phyloP scores from a whole-genome alignment of 257 asterid genomes.

The Henckelia pumila region DNA sequence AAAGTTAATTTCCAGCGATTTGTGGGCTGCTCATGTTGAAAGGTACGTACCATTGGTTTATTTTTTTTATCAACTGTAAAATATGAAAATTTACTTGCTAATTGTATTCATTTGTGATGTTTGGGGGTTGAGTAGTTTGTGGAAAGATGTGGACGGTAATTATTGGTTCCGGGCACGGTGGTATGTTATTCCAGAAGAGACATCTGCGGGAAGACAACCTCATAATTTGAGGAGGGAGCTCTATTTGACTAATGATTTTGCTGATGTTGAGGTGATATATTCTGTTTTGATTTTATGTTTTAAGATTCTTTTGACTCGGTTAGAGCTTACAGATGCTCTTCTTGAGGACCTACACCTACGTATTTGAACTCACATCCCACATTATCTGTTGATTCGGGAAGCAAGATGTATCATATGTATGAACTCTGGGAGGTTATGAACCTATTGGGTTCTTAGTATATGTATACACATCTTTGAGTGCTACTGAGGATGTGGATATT shows the following conservation, averaged over 20 bases:
- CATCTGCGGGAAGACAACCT: slow-evolving; percentile 82
- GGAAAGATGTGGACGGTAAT: too few species aligned
- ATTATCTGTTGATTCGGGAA: slow-evolving; percentile 1
- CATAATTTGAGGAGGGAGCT: slow-evolving; percentile 94
- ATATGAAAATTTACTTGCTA: too few species aligned
- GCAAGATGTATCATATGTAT: not conserved
- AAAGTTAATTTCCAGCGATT: too few species aligned
- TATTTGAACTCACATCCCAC: not conserved
- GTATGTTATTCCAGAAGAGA: too few species aligned
- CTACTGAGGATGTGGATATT: not conserved
- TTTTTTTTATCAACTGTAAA: too few species aligned
- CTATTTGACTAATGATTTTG: slow-evolving; percentile 69
- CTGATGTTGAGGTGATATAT: slow-evolving; percentile 75
- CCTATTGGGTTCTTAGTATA: not conserved
- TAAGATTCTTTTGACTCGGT: not conserved
- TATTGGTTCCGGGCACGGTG: too few species aligned
- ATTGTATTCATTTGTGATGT: too few species aligned
- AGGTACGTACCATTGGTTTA: too few species aligned
- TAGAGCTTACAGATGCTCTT: slow-evolving; percentile 1
- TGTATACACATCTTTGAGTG: not conserved
- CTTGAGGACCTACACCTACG: not conserved
- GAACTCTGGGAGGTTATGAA: not conserved
- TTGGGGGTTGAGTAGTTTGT: too few species aligned
- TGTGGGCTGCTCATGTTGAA: too few species aligned
- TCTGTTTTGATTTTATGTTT: slow-evolving; percentile 11